A percentile compares a stretch with the other conserved stretches of the same genome.
Conservation (phyloP, 768 basidiomycete species). For the Russula compacta region DNA sequence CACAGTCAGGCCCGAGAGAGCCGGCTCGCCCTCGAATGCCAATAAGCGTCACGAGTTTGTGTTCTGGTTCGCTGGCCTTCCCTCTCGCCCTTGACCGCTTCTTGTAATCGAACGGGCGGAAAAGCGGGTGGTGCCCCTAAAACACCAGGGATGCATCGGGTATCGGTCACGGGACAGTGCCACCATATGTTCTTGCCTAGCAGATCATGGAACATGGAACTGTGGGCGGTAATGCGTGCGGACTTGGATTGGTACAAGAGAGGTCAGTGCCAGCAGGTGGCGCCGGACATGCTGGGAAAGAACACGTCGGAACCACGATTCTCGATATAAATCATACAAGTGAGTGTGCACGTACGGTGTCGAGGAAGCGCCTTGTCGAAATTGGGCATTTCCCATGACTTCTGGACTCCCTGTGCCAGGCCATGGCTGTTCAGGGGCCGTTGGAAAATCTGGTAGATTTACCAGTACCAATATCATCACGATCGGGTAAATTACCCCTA, state of each 20-base stretch:
- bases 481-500: too few species aligned
- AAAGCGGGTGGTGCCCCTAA: neutral
- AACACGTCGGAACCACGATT: neutral
- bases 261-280: neutral
- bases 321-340: neutral
- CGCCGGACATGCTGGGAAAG: neutral
- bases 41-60: neutral
- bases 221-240: neutral
- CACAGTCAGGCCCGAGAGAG: neutral
- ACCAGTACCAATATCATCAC: too few species aligned
- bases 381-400: neutral
- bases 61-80: neutral
- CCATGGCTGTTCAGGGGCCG: too few species aligned
- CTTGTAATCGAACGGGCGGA: neutral
- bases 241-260: neutral
- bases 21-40: conserved; percentile 2
- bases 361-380: neutral
- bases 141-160: neutral
- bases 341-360: neutral
- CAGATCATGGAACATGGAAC: neutral
- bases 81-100: neutral
- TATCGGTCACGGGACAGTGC: conserved; percentile 1
- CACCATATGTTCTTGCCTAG: neutral
- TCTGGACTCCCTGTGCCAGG: neutral
- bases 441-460: too few species aligned